A percentile compares a stretch with the other conserved stretches of the same genome.
Conservation (phyloP, 106 monocot species). For the Ottelia alismoides region DNA sequence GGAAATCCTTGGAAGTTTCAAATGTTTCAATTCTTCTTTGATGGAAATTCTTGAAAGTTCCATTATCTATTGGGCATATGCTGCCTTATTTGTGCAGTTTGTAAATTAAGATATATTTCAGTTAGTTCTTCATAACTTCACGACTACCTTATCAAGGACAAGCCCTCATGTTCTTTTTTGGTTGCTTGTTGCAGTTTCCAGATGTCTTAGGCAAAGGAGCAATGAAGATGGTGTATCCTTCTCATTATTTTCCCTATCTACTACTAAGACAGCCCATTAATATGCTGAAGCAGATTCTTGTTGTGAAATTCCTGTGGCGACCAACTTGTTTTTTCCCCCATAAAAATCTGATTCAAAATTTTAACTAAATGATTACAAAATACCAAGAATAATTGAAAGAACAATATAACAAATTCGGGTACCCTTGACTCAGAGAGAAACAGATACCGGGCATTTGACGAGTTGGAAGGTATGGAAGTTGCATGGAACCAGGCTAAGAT, state of each 20-base stretch:
- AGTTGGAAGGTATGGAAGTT: constrained; percentile 65
- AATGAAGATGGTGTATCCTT: constrained; percentile 94
- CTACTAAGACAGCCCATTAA: neutral
- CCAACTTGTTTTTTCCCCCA: neutral
- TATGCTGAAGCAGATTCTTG: too few species aligned
- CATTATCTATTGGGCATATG: too few species aligned
- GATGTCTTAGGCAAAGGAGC: constrained; percentile 88
- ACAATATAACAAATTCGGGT: neutral
- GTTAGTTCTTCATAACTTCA: too few species aligned
- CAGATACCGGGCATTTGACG: constrained; percentile 92
- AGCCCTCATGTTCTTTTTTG: neutral
- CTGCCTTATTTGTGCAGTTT: too few species aligned
- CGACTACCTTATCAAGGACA: too few species aligned
- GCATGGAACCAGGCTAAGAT: constrained; percentile 94
- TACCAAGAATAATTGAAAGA: neutral
- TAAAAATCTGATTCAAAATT: neutral
- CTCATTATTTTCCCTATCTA: neutral
- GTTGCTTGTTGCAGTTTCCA: constrained; percentile 41
- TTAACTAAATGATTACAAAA: neutral
- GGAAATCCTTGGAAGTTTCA: too few species aligned
- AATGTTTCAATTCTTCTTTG: too few species aligned
- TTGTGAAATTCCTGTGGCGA: too few species aligned
- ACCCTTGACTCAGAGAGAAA: constrained; percentile 18
- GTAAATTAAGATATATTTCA: too few species aligned
- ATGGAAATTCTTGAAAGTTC: too few species aligned